phyloP scores from a whole-genome alignment of 225 moss, liverwort and hornwort genomes.

The Polytrichum commune region DNA sequence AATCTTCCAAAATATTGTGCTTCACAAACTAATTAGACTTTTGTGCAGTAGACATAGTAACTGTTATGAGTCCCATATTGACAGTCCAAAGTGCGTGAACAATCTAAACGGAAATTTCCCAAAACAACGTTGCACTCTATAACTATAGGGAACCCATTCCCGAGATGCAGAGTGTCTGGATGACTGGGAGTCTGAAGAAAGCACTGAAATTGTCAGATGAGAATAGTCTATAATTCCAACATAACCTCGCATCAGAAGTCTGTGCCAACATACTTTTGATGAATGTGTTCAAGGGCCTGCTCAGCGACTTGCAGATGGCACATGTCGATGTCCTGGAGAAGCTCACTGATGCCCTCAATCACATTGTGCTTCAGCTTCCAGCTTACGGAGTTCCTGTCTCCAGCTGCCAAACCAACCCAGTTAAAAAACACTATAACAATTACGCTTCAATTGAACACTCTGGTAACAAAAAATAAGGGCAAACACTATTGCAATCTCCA shows the following conservation, averaged over 20 bases:
- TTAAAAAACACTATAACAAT: neutral
- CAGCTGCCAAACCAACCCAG: constrained; percentile 47
- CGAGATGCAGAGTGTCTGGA: too few relatives aligned
- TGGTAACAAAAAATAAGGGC: neutral
- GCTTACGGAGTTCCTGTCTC: constrained; percentile 86
- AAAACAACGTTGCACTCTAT: too few relatives aligned
- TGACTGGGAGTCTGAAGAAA: too few relatives aligned
- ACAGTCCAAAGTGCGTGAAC: too few relatives aligned
- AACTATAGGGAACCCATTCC: too few relatives aligned
- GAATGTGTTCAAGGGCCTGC: constrained; percentile 98
- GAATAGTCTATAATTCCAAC: too few relatives aligned
- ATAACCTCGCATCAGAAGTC: neutral
- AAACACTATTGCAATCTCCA: neutral
- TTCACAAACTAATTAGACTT: too few relatives aligned
- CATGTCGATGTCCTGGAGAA: constrained; percentile 76
- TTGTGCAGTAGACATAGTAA: too few relatives aligned
- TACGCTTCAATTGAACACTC: neutral
- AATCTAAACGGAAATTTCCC: too few relatives aligned
- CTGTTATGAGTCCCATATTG: too few relatives aligned
- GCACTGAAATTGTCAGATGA: too few relatives aligned
- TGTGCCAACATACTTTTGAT: constrained; percentile 75
- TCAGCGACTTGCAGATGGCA: constrained; percentile 96
- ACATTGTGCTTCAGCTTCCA: constrained; percentile 99
- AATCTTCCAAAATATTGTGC: too few relatives aligned
- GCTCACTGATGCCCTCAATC: constrained; percentile 91